Base-by-base conservation (phyloP, 164 flowering plant genomes). In the Amborella trichopoda region DNA sequence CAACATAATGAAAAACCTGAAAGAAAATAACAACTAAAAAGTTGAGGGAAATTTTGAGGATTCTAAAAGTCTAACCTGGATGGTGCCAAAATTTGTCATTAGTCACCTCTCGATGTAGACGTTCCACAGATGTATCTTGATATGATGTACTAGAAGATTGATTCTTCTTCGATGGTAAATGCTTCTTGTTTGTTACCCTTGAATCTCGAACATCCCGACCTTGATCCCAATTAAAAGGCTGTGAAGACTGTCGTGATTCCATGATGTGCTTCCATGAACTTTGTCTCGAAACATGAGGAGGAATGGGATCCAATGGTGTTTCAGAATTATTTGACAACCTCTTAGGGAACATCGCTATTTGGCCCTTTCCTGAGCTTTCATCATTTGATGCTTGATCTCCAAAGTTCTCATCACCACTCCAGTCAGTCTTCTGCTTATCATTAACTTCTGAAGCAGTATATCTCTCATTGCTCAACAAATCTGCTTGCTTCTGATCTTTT, bases 61-160 rank as follows among this genome's bases (percentile, higher is more conserved):
- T n/a, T n/a, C n/a, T n/a, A n/a, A n/a, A n/a, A n/a, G n/a, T 5
- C 64, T 54, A 25, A 90, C 98, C 95, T 71, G 94, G 83, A 51
- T 80, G 79, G 62, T 76, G 89, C 98, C 96, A 91, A 52, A 86
- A 81, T 62, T 81, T 83, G 8, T 87, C 93, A 68, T 71, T 83
- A 27, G 98, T 91, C 65, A 91, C 98, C 74, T 87, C 96, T 44
- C 98, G 81, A 46, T 86, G 55, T 49, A 91, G 93, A 26, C 98
- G 94, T 50, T 91, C 98, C 1, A 91, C 87, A 28, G 98, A 86
- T 46, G 94, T 73, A 65, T 91, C 98, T 48, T 73, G 90, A 55
- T 80, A 81, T 28, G 60, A 61, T 34, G 59, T 40, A 53, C 40
- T 65, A 17, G 24, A 46, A 6, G 51, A 23, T 52, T 34, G 27